Conservation (phyloP, 2,329 filamentous ascomycete species). For the Pestalotiopsis sp. region DNA sequence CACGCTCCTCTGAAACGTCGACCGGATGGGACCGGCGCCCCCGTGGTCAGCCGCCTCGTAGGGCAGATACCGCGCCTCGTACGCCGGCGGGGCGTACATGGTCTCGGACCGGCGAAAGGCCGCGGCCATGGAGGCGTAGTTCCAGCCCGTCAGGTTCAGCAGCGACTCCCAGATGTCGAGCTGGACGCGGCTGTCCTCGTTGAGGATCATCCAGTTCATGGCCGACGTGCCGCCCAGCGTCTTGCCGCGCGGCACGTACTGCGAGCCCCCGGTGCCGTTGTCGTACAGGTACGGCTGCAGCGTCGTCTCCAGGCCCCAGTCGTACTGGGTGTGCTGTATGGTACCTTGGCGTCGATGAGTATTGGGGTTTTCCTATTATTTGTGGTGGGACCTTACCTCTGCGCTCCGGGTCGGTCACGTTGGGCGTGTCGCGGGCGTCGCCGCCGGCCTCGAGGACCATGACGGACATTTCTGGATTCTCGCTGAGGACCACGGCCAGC, state of each 20-base stretch:
- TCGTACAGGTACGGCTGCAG: conserved; percentile 12
- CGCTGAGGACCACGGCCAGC: neutral
- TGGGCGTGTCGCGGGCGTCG: neutral
- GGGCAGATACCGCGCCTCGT: conserved; percentile 10
- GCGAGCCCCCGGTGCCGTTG: conserved; percentile 13
- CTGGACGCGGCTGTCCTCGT: conserved; percentile 12
- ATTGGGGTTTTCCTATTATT: neutral
- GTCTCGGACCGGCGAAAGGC: conserved; percentile 13
- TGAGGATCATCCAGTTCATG: conserved; percentile 18
- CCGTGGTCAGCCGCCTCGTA: conserved; percentile 12
- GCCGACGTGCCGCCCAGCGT: conserved; percentile 12
- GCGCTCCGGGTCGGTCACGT: neutral
- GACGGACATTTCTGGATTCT: neutral
- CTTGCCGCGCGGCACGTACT: conserved; percentile 14
- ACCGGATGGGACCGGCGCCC: conserved; percentile 12
- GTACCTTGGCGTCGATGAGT: conserved; percentile 6
- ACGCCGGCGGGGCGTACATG: conserved; percentile 13
- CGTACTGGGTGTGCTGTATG: conserved; percentile 14
- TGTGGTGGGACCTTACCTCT: neutral
- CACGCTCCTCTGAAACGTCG: conserved; percentile 14
- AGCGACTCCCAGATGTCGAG: conserved; percentile 15
- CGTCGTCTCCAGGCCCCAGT: conserved; percentile 13
- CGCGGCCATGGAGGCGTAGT: conserved; percentile 13
- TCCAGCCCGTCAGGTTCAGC: conserved; percentile 15
- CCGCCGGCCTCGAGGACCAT: neutral